Conservation (phyloP, 495 filamentous ascomycete species). For the Amorphotheca resinae region DNA sequence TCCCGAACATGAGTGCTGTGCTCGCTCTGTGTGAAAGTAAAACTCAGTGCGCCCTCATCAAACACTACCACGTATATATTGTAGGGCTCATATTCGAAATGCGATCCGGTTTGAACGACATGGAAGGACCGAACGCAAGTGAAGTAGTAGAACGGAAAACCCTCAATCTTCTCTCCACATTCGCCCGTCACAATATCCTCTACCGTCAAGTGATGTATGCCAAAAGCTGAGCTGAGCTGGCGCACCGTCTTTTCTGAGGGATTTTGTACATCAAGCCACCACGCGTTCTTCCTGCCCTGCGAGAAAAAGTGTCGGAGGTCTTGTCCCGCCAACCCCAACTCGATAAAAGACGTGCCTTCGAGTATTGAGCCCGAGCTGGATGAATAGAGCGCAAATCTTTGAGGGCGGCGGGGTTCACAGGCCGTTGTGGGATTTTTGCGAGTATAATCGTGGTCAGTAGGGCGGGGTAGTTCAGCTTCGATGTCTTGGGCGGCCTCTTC, state of each 20-base stretch:
- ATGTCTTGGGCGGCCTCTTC: no score
- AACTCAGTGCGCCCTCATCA: slow-evolving; percentile 79
- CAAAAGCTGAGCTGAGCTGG: slow-evolving; percentile 73
- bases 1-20: slow-evolving; percentile 77
- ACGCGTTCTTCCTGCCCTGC: slow-evolving; percentile 47
- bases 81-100: slow-evolving; percentile 65
- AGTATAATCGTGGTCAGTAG: no score
- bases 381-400: slow-evolving; percentile 2
- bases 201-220: slow-evolving; percentile 79
- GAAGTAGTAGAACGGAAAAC: slow-evolving; percentile 92
- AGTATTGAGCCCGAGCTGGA: not conserved
- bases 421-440: no score
- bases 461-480: no score
- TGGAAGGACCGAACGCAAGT: slow-evolving; percentile 88
- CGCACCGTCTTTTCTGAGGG: slow-evolving; percentile 77
- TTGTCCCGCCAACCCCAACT: not conserved
- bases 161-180: slow-evolving; percentile 88
- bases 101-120: slow-evolving; percentile 47
- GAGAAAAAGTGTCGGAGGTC: slow-evolving; percentile 1
- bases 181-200: slow-evolving; percentile 90
- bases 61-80: slow-evolving; percentile 96
- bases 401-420: no score
- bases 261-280: slow-evolving; percentile 88
- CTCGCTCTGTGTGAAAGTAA: slow-evolving; percentile 68
- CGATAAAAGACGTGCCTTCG: not conserved